These are phyloP conservation scores for Carallia brachiata DNA, from an alignment of 345 rosid genomes.

Conservation along the genomic window DNA sequence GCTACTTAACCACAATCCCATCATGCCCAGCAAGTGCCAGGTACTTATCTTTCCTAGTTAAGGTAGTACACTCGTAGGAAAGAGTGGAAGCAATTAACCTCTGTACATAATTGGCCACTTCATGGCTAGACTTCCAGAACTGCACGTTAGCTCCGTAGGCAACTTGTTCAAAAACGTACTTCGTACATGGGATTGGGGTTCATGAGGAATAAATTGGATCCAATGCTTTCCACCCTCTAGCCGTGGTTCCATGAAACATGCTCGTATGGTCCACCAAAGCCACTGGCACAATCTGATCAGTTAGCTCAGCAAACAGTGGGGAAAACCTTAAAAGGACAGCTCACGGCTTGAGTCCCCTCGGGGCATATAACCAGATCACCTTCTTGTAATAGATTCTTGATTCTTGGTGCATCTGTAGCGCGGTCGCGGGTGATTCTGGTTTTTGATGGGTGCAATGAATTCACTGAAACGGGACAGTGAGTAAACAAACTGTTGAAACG, in stretches of 20 bases:
- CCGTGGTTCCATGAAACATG: slow-evolving; percentile 86
- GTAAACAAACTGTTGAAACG: slow-evolving; percentile 60
- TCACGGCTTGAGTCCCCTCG: slow-evolving; percentile 84
- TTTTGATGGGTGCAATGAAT: slow-evolving; percentile 74
- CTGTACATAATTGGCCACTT: slow-evolving; percentile 77
- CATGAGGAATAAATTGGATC: slow-evolving; percentile 69
- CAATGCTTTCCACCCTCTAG: slow-evolving; percentile 88
- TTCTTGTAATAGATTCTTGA: slow-evolving; percentile 51
- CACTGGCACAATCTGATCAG: slow-evolving; percentile 71
- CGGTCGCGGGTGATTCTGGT: slow-evolving; percentile 68
- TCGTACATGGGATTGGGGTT: slow-evolving; percentile 84
- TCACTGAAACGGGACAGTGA: slow-evolving; percentile 74
- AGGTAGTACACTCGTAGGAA: slow-evolving; percentile 72
- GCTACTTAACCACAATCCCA: slow-evolving; percentile 46
- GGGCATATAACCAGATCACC: slow-evolving; percentile 82
- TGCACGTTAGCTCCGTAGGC: slow-evolving; percentile 55
- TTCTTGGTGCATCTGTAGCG: slow-evolving; percentile 56
- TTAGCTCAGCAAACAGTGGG: slow-evolving; percentile 65
- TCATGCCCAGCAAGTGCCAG: slow-evolving; percentile 72
- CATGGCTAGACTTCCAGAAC: slow-evolving; percentile 65
- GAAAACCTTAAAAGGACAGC: slow-evolving; percentile 70
- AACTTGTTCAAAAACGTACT: slow-evolving; percentile 71
- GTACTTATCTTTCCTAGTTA: slow-evolving; percentile 81
- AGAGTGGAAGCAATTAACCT: slow-evolving; percentile 63
- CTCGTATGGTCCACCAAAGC: slow-evolving; percentile 69